A percentile compares a stretch with the other conserved stretches of the same genome.
Evolutionary conservation across 2,329 filamentous ascomycete species (phyloP).

Genomic region (Allantophomopsis cytisporea): DNA sequence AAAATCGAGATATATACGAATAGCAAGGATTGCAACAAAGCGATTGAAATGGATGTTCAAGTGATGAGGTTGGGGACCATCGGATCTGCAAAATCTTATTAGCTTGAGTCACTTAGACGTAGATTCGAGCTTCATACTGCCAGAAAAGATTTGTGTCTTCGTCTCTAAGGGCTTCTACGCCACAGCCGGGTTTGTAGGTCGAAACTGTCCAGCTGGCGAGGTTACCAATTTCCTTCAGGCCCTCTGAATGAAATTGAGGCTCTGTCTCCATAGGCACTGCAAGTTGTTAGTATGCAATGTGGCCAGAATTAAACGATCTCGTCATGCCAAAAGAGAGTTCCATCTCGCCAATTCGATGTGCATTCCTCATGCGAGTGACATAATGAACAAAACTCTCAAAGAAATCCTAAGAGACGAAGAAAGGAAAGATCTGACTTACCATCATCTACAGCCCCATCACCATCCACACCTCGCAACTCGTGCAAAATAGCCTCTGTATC

Average conservation of each 20-base stretch:
- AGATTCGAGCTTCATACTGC: slow-evolving; percentile 38
- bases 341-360: background rate
- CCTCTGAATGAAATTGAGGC: slow-evolving; percentile 34
- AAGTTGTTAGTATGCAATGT: background rate
- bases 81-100: slow-evolving; percentile 37
- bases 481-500: slow-evolving; percentile 17
- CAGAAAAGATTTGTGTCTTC: slow-evolving; percentile 64
- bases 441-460: slow-evolving; percentile 20
- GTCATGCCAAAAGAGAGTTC: background rate
- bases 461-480: slow-evolving; percentile 17
- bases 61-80: slow-evolving; percentile 71
- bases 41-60: slow-evolving; percentile 81
- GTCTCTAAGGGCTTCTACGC: slow-evolving; percentile 61
- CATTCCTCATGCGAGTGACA: background rate
- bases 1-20: slow-evolving; percentile 83
- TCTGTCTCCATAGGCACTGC: slow-evolving; percentile 18
- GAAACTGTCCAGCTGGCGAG: slow-evolving; percentile 74
- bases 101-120: background rate
- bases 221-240: slow-evolving; percentile 74
- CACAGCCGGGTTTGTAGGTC: slow-evolving; percentile 68
- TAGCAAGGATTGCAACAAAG: slow-evolving; percentile 62
- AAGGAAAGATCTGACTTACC: slow-evolving; percentile 6
- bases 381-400: background rate
- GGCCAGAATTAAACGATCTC: background rate
- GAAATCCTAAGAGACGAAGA: background rate